phyloP scores from a whole-genome alignment of 768 basidiomycete species.

The Amanita brunnescens region DNA sequence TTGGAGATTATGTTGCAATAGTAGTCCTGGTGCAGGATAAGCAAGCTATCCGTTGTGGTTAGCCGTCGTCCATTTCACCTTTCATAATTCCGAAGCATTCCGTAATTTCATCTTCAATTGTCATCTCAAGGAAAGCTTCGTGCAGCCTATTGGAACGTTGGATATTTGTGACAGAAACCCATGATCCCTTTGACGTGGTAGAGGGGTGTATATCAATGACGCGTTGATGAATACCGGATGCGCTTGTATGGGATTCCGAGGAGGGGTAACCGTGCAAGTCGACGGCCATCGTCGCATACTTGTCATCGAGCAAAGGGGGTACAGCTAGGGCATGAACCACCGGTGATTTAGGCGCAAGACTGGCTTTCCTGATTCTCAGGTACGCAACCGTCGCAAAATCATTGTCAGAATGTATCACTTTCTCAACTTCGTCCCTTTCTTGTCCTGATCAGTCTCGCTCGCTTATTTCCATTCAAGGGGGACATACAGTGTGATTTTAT shows the following conservation, averaged over 20 bases:
- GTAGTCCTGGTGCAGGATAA: constrained; percentile 32
- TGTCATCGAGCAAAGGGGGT: constrained; percentile 48
- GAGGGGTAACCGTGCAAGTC: neutral
- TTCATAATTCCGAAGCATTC: constrained; percentile 57
- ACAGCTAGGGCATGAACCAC: constrained; percentile 18
- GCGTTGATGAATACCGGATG: constrained; percentile 3
- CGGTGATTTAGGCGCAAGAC: constrained; percentile 45
- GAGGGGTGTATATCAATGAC: neutral
- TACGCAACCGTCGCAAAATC: constrained; percentile 90
- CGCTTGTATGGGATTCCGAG: neutral
- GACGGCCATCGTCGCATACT: constrained; percentile 19
- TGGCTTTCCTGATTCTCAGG: constrained; percentile 66
- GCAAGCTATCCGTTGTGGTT: neutral
- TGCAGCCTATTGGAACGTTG: constrained; percentile 15
- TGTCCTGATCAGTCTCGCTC: constrained; percentile 5
- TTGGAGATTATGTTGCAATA: constrained; percentile 38
- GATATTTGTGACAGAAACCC: constrained; percentile 64
- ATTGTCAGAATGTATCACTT: constrained; percentile 69
- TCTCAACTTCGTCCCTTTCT: constrained; percentile 59
- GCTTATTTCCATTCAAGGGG: neutral
- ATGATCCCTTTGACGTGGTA: constrained; percentile 32
- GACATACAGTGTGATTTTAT: constrained; percentile 58
- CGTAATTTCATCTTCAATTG: constrained; percentile 64
- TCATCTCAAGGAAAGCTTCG: constrained; percentile 15
- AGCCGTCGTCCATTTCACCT: constrained; percentile 26